Evolutionary conservation across 1,139 yeast genomes (phyloP), one percentile per base, ranked within the genome.

Genomic region (Sugiyamaella pinicola): DNA sequence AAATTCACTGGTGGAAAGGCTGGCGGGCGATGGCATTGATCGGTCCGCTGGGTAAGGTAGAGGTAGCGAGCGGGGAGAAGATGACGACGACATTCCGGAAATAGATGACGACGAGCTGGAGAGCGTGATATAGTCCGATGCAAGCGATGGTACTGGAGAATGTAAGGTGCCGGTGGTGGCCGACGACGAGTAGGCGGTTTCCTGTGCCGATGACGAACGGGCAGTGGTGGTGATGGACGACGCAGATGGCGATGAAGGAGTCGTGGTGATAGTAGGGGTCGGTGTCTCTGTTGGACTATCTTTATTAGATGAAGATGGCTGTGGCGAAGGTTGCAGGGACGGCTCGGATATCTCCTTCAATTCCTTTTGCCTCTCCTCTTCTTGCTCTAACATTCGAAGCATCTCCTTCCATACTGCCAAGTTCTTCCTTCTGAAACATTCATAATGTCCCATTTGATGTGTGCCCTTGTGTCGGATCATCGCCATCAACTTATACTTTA

Each of bases 401-500:
- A 28, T 42, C 18, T 56, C 56, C 28, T 49, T 39, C 69, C 69
- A 66, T 59, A 62, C 63, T 3, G 47, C 55, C 50, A 62, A 52
- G 49, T 63, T 61, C 59, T 68, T 67, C 19, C 72, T 65, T 13
- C 73, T 63, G 49, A 65, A 68, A 49, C 73, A 69, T 51, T 71
- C 74, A 55, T 64, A 93, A 66, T 93, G 99, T 0, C 98, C 99
- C 46, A 84, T 82, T 17, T 85, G 79, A 69, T 93, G 98, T 0
- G 95, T 83, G 0, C 98, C 99, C 50, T 84, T 82, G 66, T 93
- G 99, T 57, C 89, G 78, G 21, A 93, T 83, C 60, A 89, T 74
- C 0, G 96, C 87, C 58, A 78, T 79, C 35, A 93, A 74, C 56
- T 74, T 74, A 67, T 88, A 90, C 43, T 24, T 63, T 73, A 41